Conservation (phyloP, 345 rosid species). For the Eucalyptus erythrocorys region DNA sequence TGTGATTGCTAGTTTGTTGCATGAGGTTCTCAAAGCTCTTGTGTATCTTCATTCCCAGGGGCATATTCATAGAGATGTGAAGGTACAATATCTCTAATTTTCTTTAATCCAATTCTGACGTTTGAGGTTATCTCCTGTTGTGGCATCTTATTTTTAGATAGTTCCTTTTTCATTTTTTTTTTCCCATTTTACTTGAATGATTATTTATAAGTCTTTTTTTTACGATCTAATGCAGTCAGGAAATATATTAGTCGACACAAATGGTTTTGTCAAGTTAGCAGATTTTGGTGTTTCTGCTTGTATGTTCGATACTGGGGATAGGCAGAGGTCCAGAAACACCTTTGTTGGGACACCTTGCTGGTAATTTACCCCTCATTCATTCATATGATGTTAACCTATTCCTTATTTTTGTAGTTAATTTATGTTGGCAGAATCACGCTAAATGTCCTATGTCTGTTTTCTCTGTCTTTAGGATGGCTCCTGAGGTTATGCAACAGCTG, state of each 20-base stretch:
- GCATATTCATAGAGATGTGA: constrained; percentile 97
- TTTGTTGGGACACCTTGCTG: constrained; percentile 99
- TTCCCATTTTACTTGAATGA: background rate
- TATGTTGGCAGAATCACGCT: background rate
- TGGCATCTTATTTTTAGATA: background rate
- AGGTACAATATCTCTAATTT: constrained; percentile 33
- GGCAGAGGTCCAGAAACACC: constrained; percentile 95
- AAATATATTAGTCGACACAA: constrained; percentile 70
- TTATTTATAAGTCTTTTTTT: background rate
- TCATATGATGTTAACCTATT: background rate
- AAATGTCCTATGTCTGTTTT: background rate
- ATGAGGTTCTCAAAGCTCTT: constrained; percentile 90
- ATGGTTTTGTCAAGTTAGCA: constrained; percentile 84
- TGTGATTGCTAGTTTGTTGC: constrained; percentile 81
- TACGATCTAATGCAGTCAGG: constrained; percentile 62
- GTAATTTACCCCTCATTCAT: constrained; percentile 14
- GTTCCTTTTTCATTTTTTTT: background rate
- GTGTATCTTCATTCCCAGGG: constrained; percentile 92
- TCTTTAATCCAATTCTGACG: background rate
- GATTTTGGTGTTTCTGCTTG: constrained; percentile 98
- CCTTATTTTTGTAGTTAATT: background rate
- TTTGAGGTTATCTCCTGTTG: background rate
- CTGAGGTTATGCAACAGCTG: constrained; percentile 99
- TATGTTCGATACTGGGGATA: constrained; percentile 97
- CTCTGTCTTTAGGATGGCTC: constrained; percentile 84